Percentiles rank a stretch among this genome's conserved stretches.
Conservation (phyloP, 2,329 filamentous ascomycete species). For the Epichloe gansuensis region DNA sequence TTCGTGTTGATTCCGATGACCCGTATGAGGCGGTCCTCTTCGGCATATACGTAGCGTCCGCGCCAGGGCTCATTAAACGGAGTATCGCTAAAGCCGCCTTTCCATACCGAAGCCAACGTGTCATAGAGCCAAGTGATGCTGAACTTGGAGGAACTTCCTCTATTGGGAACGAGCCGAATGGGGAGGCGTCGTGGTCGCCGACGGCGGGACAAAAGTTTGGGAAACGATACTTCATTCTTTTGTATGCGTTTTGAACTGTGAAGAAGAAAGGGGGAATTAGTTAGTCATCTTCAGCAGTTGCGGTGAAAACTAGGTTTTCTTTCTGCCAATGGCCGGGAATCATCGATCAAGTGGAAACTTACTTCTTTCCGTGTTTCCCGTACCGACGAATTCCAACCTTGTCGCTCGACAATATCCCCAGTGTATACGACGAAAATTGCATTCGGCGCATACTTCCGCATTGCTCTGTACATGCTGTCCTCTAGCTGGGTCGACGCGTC, state of each 20-base stretch:
- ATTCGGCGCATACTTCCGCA: neutral
- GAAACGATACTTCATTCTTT: neutral
- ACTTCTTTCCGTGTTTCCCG: conserved; percentile 13
- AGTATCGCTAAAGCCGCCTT: neutral
- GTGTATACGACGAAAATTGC: neutral
- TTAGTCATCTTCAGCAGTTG: neutral
- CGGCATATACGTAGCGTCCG: neutral
- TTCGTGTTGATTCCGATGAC: conserved; percentile 48
- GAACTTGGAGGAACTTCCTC: neutral
- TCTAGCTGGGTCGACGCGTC: neutral
- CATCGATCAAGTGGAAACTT: neutral
- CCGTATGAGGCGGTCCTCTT: conserved; percentile 27
- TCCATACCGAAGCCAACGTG: neutral
- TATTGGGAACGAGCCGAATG: neutral
- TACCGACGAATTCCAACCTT: neutral
- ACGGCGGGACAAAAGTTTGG: neutral
- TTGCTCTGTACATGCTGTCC: conserved; percentile 1
- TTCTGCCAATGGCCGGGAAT: no score
- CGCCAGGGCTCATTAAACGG: no score
- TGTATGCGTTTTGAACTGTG: neutral
- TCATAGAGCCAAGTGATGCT: neutral
- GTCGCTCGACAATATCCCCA: neutral
- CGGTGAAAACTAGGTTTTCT: neutral
- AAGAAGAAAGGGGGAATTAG: neutral
- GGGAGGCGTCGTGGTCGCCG: neutral